Base-by-base conservation (phyloP, 2,329 filamentous ascomycete species). In the Chalara sp. region DNA sequence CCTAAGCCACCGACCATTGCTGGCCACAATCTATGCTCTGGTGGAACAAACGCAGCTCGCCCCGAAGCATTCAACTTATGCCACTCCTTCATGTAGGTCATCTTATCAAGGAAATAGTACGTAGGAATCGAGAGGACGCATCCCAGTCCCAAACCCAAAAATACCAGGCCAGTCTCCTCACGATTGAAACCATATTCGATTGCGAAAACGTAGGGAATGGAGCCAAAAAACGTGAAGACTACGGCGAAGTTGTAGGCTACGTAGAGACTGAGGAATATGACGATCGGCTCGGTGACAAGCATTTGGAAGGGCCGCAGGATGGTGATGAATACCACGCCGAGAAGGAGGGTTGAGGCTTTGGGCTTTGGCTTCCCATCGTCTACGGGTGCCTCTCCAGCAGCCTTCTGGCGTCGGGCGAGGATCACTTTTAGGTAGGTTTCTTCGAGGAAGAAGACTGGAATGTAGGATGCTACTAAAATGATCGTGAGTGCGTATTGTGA, bases 281-380 rank as follows among this genome's bases (percentile, higher is more conserved):
- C 77, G 39, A 86, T 83, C 2, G 81, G 80, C 56, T 86, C 83
- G 1, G 76, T 75, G 39, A 81, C 59, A 6, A 86, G 69, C 74
- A 86, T 83, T 42, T 74, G 71, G 0, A 80, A 12, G 0, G 80
- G 80, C 6, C 51, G 50, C 8, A 58, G 41, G 21, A 60, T 44
- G 6, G 48, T 57, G 39, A 55, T 51, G 37, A 51, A 53, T 5
- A 59, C 37, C 11, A 53, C 42, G 12, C 44, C 47, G 12, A 50
- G 40, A 6, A 56, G 39, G 11, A 54, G 29, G 6, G 48, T 50
- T 8, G 33, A 32, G 10, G 48, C 48, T 37, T 45, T 45, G n/a
- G 51, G 50, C 28, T 51, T 51, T 5, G 46, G 28, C 39, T 32
- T 32, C 6, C 35, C 12, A 8, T 40, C 21, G 7, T 45, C 39